Base-by-base conservation (phyloP, 352 stramenopile species). In the Phytophthora fragariae region DNA sequence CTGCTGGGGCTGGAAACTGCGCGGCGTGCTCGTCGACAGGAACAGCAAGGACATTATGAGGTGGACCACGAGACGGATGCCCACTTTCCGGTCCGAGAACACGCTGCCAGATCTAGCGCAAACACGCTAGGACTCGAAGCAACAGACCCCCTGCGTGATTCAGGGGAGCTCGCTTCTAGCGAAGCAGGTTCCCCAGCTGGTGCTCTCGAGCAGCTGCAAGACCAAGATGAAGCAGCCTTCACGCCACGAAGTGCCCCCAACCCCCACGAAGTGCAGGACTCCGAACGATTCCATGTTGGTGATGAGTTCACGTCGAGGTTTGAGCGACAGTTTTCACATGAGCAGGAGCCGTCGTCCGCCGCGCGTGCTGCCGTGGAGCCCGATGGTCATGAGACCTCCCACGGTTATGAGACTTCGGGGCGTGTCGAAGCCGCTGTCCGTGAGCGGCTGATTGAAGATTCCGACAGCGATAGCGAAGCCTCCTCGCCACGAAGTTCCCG, bases 1-100 rank as follows among this genome's bases (percentile, higher is more conserved):
- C 52, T 90, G 2, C 50, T 83, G 12, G 75, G 84, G 57, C 60
- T 90, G 4, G 78, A 88, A 69, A 75, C 24, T 47, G 39, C 39
- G 12, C 14, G 11, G 1, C 10, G 39, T 47, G 33, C 7, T 7
- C 5, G 33, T 12, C 33, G 33, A 39, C 7, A 39, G 39, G 10
- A 47, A 7, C 39, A 47, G 39, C 11, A 47, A 39, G 33, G 33
- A 11, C 33, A 12, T 39, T 0, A 47, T 47, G 11, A 15, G 4
- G 1, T 49, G 12, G 41, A n/a, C 17, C 41, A 49, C 17, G 41
- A 49, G 12, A 14, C 8, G 17, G 15, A n/a, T 49, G 41, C 17
- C 12, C 37, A 44, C 9, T 44, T 14, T 14, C 14, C 37, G 10
- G 37, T 4, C 10, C 37, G 4, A 14, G 37, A 44, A 44, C 37